Conservation (phyloP, 2,329 filamentous ascomycete species). For the Cercospora zeina region DNA sequence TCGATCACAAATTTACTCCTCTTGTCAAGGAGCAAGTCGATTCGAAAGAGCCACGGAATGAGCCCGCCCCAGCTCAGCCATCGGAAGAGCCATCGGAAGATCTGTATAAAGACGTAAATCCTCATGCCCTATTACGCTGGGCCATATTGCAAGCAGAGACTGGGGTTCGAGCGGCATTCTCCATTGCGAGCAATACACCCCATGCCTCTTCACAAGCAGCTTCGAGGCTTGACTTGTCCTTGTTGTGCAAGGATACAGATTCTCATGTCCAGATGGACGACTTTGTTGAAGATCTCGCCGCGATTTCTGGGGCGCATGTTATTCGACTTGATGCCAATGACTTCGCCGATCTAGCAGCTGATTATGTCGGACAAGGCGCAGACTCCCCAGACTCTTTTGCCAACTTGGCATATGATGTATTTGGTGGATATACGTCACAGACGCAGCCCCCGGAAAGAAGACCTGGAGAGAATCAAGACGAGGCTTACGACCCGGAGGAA, state of each 20-base stretch:
- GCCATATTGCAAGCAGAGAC: conserved; percentile 35
- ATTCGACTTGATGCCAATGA: conserved; percentile 68
- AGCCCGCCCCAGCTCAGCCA: not conserved
- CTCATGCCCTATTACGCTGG: conserved; percentile 29
- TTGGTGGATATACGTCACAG: conserved; percentile 43
- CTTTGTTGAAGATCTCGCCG: conserved; percentile 64
- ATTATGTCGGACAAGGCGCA: conserved; percentile 64
- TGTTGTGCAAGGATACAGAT: conserved; percentile 57
- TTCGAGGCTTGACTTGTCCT: conserved; percentile 35
- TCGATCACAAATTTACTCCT: conserved; percentile 26
- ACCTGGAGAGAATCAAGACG: conserved; percentile 38
- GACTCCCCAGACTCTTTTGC: conserved; percentile 51
- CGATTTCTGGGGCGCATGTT: conserved; percentile 64
- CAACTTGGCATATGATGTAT: conserved; percentile 56
- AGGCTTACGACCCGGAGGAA: conserved; percentile 50
- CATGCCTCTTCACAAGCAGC: conserved; percentile 31
- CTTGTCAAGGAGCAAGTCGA: not conserved
- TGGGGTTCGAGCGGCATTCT: conserved; percentile 31
- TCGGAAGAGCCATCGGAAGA: conserved; percentile 16
- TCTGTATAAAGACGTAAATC: conserved; percentile 20
- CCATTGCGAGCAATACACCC: conserved; percentile 22
- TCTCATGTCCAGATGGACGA: conserved; percentile 56
- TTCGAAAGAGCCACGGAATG: not conserved
- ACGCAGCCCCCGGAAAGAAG: conserved; percentile 22
- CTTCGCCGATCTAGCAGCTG: conserved; percentile 67